Conservation (phyloP, 495 filamentous ascomycete genomes). For the Massariosphaeria phaeospora region DNA sequence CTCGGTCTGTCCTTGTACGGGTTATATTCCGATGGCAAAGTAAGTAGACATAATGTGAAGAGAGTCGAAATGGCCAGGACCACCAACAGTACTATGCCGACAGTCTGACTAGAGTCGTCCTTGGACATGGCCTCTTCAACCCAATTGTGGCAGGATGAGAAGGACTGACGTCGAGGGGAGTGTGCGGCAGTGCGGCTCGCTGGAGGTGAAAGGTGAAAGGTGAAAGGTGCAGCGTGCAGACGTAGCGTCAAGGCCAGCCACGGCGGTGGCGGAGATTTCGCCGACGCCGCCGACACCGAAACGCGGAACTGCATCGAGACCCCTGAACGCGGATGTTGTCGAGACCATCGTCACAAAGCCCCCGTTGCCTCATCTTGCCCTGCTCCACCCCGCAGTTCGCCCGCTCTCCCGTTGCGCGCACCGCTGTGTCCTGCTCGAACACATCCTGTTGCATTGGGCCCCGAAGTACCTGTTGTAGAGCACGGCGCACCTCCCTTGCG, state of each 20-base stretch:
- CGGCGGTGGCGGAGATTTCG: slow-evolving; percentile 7
- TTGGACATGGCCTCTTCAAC: background rate
- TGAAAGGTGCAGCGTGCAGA: background rate
- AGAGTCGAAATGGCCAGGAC: slow-evolving; percentile 12
- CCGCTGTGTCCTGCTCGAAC: background rate
- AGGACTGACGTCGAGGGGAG: no score
- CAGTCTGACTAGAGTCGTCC: slow-evolving; percentile 1
- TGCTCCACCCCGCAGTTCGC: background rate
- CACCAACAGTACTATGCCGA: slow-evolving; percentile 15
- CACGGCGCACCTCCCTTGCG: background rate
- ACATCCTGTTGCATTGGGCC: slow-evolving; percentile 9
- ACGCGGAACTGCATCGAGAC: slow-evolving; percentile 1
- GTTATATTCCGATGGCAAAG: slow-evolving; percentile 28
- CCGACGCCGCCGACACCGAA: background rate
- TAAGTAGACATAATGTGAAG: slow-evolving; percentile 23
- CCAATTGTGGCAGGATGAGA: background rate
- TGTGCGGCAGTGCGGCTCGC: no score
- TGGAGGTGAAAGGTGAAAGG: no score
- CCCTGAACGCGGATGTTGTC: slow-evolving; percentile 14
- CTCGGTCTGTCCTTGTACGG: slow-evolving; percentile 25
- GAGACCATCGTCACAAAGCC: background rate
- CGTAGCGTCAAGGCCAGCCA: slow-evolving; percentile 3
- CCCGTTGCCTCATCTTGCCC: background rate
- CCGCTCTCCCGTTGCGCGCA: background rate
- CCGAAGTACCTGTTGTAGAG: slow-evolving; percentile 7